These are phyloP conservation scores for Smallanthus sonchifolius DNA, from an alignment of 129 eudicot species.

Conservation along the genomic window DNA sequence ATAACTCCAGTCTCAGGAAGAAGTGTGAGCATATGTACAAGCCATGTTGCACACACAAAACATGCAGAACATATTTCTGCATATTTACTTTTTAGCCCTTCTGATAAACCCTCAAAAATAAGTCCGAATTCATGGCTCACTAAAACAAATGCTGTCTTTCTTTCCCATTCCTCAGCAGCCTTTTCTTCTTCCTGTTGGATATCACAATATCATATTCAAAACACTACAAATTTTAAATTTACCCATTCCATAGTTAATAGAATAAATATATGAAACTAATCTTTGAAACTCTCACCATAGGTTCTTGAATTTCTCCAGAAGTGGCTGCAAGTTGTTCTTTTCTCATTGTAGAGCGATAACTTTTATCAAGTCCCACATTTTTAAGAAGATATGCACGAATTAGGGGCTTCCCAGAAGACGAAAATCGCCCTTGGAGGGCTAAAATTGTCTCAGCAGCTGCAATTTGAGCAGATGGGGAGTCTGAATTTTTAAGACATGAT, in stretches of 20 bases:
- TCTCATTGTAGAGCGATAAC: slow-evolving; percentile 42
- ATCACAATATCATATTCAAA: too few species aligned
- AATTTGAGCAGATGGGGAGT: slow-evolving; percentile 54
- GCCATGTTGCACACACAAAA: slow-evolving; percentile 77
- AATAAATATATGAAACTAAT: neutral
- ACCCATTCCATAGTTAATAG: neutral
- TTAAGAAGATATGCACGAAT: slow-evolving; percentile 56
- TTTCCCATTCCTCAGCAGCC: slow-evolving; percentile 76
- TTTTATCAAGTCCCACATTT: slow-evolving; percentile 52
- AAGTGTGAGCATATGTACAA: slow-evolving; percentile 61
- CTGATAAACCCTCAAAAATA: slow-evolving; percentile 68
- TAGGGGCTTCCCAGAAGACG: slow-evolving; percentile 59
- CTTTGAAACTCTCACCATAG: slow-evolving; percentile 27
- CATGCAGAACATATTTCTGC: slow-evolving; percentile 59
- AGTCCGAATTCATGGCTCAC: slow-evolving; percentile 85
- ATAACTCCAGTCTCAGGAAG: slow-evolving; percentile 73
- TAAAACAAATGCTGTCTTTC: slow-evolving; percentile 58
- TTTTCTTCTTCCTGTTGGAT: slow-evolving; percentile 61
- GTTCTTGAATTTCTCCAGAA: slow-evolving; percentile 43
- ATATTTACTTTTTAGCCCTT: slow-evolving; percentile 61
- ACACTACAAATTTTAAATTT: too few species aligned
- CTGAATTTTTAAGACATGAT: slow-evolving; percentile 60
- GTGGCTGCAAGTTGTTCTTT: slow-evolving; percentile 44
- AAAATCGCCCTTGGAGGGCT: slow-evolving; percentile 67
- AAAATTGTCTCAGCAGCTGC: slow-evolving; percentile 68